Percentiles rank a stretch among this genome's conserved stretches.
phyloP scores from a whole-genome alignment of 306 rosid genomes.

The Prunus kanzakura region DNA sequence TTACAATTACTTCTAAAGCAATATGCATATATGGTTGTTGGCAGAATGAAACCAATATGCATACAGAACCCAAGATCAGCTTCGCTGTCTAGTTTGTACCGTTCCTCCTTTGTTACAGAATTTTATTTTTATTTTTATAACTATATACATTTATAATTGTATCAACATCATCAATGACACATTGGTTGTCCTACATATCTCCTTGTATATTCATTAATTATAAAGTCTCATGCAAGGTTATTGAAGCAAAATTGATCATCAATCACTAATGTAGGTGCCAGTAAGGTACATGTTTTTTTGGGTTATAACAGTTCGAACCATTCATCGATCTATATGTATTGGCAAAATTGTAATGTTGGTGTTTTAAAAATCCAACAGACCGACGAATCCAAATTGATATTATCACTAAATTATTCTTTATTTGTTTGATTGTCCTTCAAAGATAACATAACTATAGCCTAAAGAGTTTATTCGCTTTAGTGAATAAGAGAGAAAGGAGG shows the following conservation, averaged over 20 bases:
- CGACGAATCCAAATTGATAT: too few relatives aligned
- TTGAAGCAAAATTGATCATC: too few relatives aligned
- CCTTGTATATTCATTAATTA: too few relatives aligned
- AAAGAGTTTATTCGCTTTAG: neutral
- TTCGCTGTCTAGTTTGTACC: constrained; percentile 22
- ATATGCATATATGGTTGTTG: neutral
- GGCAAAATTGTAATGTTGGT: too few relatives aligned
- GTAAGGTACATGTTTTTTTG: too few relatives aligned
- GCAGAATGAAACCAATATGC: neutral
- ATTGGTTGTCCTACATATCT: neutral
- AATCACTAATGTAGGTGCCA: too few relatives aligned
- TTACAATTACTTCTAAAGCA: neutral
- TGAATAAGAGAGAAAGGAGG: neutral
- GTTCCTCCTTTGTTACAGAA: neutral
- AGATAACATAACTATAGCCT: neutral
- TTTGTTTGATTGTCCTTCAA: neutral
- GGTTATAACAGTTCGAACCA: too few relatives aligned
- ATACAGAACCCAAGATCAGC: constrained; percentile 17
- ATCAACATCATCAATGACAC: neutral
- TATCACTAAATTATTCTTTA: too few relatives aligned
- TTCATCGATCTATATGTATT: too few relatives aligned
- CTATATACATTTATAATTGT: neutral
- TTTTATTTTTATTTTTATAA: neutral
- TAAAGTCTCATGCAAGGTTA: too few relatives aligned
- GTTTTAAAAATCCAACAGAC: too few relatives aligned